Evolutionary conservation across 148 eudicot species (phyloP), one percentile per base, ranked within the genome.

Genomic region (Spergularia bocconei): DNA sequence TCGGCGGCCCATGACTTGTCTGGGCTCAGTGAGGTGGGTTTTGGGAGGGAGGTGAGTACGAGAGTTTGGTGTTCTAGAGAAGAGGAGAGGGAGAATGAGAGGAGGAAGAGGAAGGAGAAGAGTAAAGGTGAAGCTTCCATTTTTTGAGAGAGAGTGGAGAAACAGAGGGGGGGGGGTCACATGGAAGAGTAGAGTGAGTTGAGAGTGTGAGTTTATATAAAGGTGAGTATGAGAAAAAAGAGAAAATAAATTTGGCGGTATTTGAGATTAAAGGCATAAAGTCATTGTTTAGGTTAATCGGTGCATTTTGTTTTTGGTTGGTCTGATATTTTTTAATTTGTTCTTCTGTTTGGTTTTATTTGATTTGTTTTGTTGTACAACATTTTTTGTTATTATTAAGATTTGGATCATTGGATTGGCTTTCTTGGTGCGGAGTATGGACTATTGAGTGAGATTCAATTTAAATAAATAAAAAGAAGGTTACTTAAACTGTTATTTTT

Each of bases 1-100:
- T 36, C 57, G 71, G 71, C 15, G 59, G 69, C 59, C 76, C 41
- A 63, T 21, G 17, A 15, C 4, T 11, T 41, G 55, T 36, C 36
- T 0, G 62, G 83, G 36, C 25, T 53, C 5, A 67, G 50, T 13
- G 78, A 48, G 0, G 82, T 29, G 0, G 85, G 84, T 44, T 68
- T 12, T 16, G 96, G 90, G 74, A 88, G 93, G 48, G 92, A 67
- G 70, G n/a, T 67, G 21, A 84, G 79, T 36, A 66, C 1, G 1
- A 93, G 83, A 33, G 85, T 80, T 69, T 91, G 91, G 70, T 59
- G 81, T 0, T 91, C 52, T 0, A 78, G 29, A 9, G 87, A 53
- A 11, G 60, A 11, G 64, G 83, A 69, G 48, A 71, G 56, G 53
- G 75, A 58, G 13, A 72, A 21, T 2, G 76, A 12, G 61, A 77